Conservation (phyloP, 441 rosid genomes). For the Heliophila coronopifolia region DNA sequence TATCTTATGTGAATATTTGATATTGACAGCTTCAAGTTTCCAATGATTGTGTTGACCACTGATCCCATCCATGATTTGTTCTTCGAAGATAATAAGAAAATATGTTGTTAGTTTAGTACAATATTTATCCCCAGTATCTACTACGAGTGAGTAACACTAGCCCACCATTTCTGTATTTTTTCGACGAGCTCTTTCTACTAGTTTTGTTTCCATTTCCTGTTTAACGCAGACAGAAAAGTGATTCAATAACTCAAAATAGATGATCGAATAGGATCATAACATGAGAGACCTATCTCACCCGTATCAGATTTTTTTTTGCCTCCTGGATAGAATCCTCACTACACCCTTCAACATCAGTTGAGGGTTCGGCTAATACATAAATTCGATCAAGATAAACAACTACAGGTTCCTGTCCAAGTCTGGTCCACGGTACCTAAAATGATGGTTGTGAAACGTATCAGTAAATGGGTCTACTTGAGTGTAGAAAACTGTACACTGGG, state of each 20-base stretch:
- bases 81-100: slow-evolving; percentile 43
- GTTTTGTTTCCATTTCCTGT: slow-evolving; percentile 90
- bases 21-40: slow-evolving; percentile 95
- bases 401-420: slow-evolving; percentile 99
- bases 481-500: not conserved
- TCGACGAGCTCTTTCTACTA: slow-evolving; percentile 66
- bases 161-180: slow-evolving; percentile 83
- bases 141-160: slow-evolving; percentile 22
- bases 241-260: slow-evolving; percentile 12
- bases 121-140: slow-evolving; percentile 10
- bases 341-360: slow-evolving; percentile 71
- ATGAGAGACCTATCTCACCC: slow-evolving; percentile 51
- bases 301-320: slow-evolving; percentile 75
- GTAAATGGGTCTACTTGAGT: slow-evolving; percentile 12
- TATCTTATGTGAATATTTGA: slow-evolving; percentile 98
- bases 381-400: slow-evolving; percentile 82
- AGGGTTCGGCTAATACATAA: slow-evolving; percentile 84
- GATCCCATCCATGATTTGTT: slow-evolving; percentile 97
- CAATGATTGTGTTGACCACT: slow-evolving; percentile 80
- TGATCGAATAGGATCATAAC: slow-evolving; percentile 21
- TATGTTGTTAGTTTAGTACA: slow-evolving; percentile 25
- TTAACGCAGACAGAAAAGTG: slow-evolving; percentile 23
- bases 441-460: slow-evolving; percentile 10
- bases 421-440: slow-evolving; percentile 97
- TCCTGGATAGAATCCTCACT: slow-evolving; percentile 88